A percentile compares a stretch with the other conserved stretches of the same genome.
phyloP scores from a whole-genome alignment of 108 stramenopile genomes.

The Conticribra weissflogii region DNA sequence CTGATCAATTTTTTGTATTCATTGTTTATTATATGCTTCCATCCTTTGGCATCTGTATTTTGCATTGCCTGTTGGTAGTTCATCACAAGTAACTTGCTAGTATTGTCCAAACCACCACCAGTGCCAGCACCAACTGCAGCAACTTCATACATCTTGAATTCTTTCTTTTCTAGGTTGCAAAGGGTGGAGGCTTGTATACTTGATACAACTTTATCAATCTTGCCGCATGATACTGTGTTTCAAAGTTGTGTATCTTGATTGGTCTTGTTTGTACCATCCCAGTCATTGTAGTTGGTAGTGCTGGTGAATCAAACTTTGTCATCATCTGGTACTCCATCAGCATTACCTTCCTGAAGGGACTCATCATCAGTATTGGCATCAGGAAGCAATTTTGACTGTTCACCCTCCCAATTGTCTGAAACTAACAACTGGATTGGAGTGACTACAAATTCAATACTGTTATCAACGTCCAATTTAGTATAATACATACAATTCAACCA shows the following conservation, averaged over 20 bases:
- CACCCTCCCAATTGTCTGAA: background rate
- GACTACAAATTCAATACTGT: background rate
- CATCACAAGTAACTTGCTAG: too few species aligned
- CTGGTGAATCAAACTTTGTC: too few species aligned
- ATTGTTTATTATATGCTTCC: slow-evolving; percentile 7
- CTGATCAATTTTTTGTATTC: slow-evolving; percentile 1
- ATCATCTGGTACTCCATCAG: too few species aligned
- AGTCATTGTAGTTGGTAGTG: too few species aligned
- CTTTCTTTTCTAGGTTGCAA: slow-evolving; percentile 2
- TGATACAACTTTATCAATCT: background rate
- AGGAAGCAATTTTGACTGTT: too few species aligned
- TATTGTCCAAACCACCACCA: slow-evolving; percentile 8
- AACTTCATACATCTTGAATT: background rate
- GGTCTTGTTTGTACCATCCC: too few species aligned
- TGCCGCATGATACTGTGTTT: too few species aligned
- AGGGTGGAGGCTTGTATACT: background rate
- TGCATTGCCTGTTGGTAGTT: background rate
- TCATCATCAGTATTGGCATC: too few species aligned
- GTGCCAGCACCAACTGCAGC: slow-evolving; percentile 1
- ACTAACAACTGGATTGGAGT: background rate
- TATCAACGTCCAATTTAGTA: background rate
- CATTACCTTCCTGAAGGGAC: too few species aligned
- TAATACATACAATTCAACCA: slow-evolving; percentile 29
- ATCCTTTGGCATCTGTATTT: background rate
- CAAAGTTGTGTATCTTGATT: too few species aligned